These are phyloP conservation scores for Davidsoniella australis DNA, from an alignment of 2,329 filamentous ascomycete species.

Conservation along the genomic window DNA sequence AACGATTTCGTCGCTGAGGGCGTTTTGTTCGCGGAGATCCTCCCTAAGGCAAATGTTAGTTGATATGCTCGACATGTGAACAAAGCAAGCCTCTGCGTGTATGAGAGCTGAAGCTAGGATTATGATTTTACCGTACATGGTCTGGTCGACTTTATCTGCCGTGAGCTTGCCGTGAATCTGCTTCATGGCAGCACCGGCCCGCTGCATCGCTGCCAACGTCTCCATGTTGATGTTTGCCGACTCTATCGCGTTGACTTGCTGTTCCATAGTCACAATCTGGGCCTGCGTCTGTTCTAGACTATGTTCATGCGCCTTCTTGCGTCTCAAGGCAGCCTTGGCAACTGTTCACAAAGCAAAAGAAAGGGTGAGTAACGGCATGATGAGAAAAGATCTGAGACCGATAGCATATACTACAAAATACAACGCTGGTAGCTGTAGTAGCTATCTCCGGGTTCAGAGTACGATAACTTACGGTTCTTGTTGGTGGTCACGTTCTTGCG, in stretches of 20 bases:
- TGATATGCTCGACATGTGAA: neutral
- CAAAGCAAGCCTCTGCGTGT: neutral
- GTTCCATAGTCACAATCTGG: conserved; percentile 83
- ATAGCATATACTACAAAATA: too few species aligned
- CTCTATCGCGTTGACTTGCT: conserved; percentile 93
- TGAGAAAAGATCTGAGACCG: too few species aligned
- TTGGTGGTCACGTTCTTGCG: conserved; percentile 78
- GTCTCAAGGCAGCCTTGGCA: conserved; percentile 74
- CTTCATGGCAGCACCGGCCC: conserved; percentile 79
- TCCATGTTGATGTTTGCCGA: conserved; percentile 97
- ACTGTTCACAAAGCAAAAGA: conserved; percentile 32
- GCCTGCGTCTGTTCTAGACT: conserved; percentile 77
- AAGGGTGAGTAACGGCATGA: neutral
- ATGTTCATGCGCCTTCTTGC: conserved; percentile 90
- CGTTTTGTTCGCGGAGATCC: conserved; percentile 76
- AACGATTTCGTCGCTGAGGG: conserved; percentile 82
- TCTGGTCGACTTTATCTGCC: conserved; percentile 85
- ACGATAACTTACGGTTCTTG: conserved; percentile 58
- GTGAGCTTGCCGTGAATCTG: conserved; percentile 80
- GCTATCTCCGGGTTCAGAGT: too few species aligned
- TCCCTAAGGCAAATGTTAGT: conserved; percentile 41
- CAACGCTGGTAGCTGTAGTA: too few species aligned
- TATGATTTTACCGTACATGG: conserved; percentile 50
- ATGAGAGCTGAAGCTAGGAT: neutral
- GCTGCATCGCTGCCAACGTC: conserved; percentile 86